Conservation (phyloP, 352 stramenopile species). For the Globisporangium viniferum region DNA sequence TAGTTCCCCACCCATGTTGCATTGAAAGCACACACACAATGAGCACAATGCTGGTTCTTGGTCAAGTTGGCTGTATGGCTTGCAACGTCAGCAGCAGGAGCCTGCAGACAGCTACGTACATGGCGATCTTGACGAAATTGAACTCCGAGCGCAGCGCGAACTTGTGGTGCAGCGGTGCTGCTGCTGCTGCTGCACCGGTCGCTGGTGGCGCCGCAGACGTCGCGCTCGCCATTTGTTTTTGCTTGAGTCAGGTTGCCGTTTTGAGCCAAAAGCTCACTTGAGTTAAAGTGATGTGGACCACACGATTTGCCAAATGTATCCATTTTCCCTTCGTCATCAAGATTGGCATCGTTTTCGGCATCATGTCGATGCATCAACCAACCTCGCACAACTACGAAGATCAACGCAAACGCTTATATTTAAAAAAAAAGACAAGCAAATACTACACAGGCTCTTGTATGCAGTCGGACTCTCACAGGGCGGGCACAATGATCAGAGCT, state of each 20-base stretch:
- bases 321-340: not conserved
- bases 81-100: not conserved
- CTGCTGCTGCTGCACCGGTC: not conserved
- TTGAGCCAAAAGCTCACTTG: not conserved
- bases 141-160: slow-evolving; percentile 54
- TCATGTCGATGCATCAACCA: too few species aligned
- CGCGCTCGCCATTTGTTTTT: slow-evolving; percentile 7
- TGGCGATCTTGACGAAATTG: slow-evolving; percentile 59
- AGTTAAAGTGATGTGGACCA: not conserved
- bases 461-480: not conserved
- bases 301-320: slow-evolving; percentile 1
- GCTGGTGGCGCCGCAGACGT: not conserved
- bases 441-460: not conserved
- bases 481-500: not conserved
- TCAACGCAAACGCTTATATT: not conserved
- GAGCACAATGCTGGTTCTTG: not conserved
- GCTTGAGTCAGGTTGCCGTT: not conserved
- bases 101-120: slow-evolving; percentile 34
- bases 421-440: not conserved
- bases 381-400: not conserved
- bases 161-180: slow-evolving; percentile 54
- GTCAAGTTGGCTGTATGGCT: not conserved
- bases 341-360: too few species aligned
- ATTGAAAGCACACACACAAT: not conserved
- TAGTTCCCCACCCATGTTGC: not conserved